Conservation (phyloP, 116 monocot species). For the Iris pallida region DNA sequence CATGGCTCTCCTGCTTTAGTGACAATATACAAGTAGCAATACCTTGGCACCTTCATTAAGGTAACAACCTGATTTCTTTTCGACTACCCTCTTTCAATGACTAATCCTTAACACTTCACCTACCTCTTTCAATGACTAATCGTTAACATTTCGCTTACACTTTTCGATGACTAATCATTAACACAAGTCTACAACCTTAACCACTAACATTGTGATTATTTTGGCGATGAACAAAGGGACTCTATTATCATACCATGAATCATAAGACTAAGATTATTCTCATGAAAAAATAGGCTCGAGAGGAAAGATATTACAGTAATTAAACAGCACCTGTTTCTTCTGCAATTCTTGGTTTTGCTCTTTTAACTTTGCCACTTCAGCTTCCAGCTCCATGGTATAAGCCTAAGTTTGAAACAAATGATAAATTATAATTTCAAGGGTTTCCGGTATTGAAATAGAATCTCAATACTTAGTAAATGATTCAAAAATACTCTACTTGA, state of each 20-base stretch:
- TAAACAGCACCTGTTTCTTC: constrained; percentile 51
- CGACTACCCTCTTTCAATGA: too few relatives aligned
- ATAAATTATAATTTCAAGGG: background rate
- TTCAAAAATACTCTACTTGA: background rate
- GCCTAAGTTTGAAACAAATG: constrained; percentile 30
- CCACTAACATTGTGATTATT: background rate
- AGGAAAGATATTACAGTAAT: background rate
- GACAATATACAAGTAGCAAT: too few relatives aligned
- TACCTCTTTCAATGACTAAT: too few relatives aligned
- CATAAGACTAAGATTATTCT: background rate
- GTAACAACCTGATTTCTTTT: too few relatives aligned
- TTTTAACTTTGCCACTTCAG: constrained; percentile 75
- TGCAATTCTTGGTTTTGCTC: constrained; percentile 58
- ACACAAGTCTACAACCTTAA: too few relatives aligned
- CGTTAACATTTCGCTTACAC: too few relatives aligned
- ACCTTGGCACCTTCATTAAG: too few relatives aligned
- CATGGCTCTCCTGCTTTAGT: too few relatives aligned
- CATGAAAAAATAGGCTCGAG: background rate
- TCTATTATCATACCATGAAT: background rate
- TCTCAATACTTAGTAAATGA: background rate
- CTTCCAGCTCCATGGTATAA: constrained; percentile 79
- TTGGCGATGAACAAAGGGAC: background rate
- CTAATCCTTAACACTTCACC: too few relatives aligned
- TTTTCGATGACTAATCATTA: too few relatives aligned
- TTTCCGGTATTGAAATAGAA: background rate